These are phyloP conservation scores for Corrigiola litoralis DNA, from an alignment of 179 eudicot genomes.

Conservation along the genomic window DNA sequence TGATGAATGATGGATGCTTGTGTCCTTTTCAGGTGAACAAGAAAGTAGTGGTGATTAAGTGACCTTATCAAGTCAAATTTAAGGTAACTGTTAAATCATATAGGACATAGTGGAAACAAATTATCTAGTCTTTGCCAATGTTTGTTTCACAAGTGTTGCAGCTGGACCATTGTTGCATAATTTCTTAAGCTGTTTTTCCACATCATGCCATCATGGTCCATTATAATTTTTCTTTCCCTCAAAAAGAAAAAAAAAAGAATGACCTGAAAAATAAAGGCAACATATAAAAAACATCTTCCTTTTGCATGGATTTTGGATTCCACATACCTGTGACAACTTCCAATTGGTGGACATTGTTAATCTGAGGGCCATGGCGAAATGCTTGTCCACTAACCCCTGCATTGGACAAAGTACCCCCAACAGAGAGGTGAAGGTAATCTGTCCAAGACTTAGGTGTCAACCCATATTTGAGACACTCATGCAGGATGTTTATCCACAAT, in stretches of 20 bases:
- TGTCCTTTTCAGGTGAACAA: conserved; percentile 15
- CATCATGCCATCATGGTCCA: not conserved
- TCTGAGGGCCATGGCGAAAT: conserved; percentile 82
- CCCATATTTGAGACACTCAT: conserved; percentile 58
- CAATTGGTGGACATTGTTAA: conserved; percentile 71
- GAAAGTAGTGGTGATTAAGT: not conserved
- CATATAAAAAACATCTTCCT: not conserved
- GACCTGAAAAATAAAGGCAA: not conserved
- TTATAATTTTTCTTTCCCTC: not conserved
- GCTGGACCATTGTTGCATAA: not conserved
- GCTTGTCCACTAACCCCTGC: conserved; percentile 91
- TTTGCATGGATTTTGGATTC: not conserved
- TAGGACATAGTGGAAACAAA: conserved; percentile 4
- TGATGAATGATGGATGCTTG: not conserved
- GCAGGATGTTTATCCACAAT: conserved; percentile 67
- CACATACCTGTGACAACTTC: conserved; percentile 82
- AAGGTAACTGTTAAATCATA: not conserved
- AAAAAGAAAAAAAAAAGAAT: not conserved
- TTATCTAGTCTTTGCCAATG: conserved; percentile 7
- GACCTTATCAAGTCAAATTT: not conserved
- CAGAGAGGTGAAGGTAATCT: conserved; percentile 79
- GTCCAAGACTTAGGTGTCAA: conserved; percentile 86
- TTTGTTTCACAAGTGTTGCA: not conserved
- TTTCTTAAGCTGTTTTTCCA: not conserved
- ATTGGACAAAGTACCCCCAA: conserved; percentile 89